Conservation (phyloP, 306 rosid species). For the Cucumis cinereus region DNA sequence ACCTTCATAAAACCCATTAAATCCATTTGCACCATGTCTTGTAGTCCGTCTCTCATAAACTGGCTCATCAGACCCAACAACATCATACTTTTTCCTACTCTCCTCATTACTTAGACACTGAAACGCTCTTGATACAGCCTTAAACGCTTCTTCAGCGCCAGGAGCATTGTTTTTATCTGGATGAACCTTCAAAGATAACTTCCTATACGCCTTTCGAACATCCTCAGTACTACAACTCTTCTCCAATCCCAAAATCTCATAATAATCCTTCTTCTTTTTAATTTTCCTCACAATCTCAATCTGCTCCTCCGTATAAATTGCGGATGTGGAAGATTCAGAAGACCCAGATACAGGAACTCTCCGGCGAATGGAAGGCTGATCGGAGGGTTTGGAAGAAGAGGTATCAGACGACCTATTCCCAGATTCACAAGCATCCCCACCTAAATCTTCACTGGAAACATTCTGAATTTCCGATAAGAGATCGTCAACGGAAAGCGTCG, state of each 20-base stretch:
- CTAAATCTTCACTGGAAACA: slow-evolving; percentile 20
- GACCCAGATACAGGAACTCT: slow-evolving; percentile 24
- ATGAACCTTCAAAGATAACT: slow-evolving; percentile 91
- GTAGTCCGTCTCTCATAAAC: slow-evolving; percentile 51
- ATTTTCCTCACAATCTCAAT: slow-evolving; percentile 47
- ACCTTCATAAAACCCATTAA: slow-evolving; percentile 55
- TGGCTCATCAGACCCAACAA: slow-evolving; percentile 61
- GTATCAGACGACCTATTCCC: slow-evolving; percentile 22
- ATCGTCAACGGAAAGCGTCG: slow-evolving; percentile 54
- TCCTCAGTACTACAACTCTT: slow-evolving; percentile 75
- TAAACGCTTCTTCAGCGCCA: slow-evolving; percentile 88
- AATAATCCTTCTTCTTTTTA: slow-evolving; percentile 72
- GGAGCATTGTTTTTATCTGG: slow-evolving; percentile 96
- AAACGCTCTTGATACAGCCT: slow-evolving; percentile 82
- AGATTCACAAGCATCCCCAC: slow-evolving; percentile 9
- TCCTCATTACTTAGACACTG: slow-evolving; percentile 82
- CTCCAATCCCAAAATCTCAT: slow-evolving; percentile 79
- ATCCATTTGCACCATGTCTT: slow-evolving; percentile 31
- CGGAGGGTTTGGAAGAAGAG: slow-evolving; percentile 23
- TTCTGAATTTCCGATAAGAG: slow-evolving; percentile 33
- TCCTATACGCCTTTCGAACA: slow-evolving; percentile 68
- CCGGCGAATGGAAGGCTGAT: slow-evolving; percentile 52
- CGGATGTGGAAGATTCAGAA: slow-evolving; percentile 30
- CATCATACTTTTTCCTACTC: slow-evolving; percentile 52
- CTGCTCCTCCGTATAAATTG: slow-evolving; percentile 52